These are phyloP conservation scores for Ophiostoma perfectum DNA, from an alignment of 2,329 filamentous ascomycete species.

Conservation along the genomic window DNA sequence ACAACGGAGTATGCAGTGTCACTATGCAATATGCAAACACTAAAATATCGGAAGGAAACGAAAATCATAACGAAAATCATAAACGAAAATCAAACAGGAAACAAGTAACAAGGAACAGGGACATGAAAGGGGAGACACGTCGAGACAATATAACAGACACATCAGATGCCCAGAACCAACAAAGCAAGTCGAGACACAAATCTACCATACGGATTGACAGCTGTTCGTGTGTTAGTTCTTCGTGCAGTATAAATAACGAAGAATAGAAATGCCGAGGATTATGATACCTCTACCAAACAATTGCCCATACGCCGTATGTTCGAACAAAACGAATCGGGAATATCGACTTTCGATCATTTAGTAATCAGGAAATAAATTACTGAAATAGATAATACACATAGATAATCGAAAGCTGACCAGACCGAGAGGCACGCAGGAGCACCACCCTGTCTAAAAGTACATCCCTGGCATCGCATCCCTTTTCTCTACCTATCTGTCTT, in stretches of 20 bases:
- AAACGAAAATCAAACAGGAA: conserved; percentile 9
- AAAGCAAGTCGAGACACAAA: neutral
- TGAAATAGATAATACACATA: neutral
- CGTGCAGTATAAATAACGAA: neutral
- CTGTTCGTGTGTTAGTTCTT: neutral
- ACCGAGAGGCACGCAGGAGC: neutral
- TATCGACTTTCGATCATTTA: no score
- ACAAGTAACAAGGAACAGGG: neutral
- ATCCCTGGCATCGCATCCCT: conserved; percentile 8
- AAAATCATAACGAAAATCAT: conserved; percentile 1
- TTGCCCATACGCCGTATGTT: no score
- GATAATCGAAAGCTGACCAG: neutral
- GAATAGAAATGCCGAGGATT: neutral
- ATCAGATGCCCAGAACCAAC: neutral
- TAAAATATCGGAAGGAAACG: neutral
- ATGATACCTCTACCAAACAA: neutral
- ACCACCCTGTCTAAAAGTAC: neutral
- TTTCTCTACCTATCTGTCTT: neutral
- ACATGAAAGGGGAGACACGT: no score
- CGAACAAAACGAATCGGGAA: no score
- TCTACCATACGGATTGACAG: neutral
- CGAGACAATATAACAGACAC: neutral
- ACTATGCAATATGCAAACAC: conserved; percentile 4
- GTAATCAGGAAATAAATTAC: no score
- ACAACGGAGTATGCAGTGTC: neutral